A percentile compares a stretch with the other conserved stretches of the same genome.
Conservation (phyloP, 2,329 filamentous ascomycete genomes). For the Talaromyces sp. region DNA sequence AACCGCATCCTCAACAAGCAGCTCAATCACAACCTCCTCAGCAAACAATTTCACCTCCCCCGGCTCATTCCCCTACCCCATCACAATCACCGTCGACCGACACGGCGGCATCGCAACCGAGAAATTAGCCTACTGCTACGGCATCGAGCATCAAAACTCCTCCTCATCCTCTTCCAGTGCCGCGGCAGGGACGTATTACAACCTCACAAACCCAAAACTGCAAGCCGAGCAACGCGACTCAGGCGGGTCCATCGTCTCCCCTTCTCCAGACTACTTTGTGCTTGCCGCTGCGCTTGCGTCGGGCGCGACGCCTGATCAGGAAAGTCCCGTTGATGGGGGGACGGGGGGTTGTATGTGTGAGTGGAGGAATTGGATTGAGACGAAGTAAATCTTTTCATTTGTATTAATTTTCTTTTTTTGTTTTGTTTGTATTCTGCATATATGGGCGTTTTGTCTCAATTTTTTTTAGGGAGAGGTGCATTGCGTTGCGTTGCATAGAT, state of each 20-base stretch:
- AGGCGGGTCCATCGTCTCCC: constrained; percentile 52
- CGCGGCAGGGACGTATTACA: constrained; percentile 47
- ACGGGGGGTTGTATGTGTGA: constrained; percentile 44
- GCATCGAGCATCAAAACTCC: constrained; percentile 46
- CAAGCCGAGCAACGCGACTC: constrained; percentile 52
- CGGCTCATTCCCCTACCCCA: constrained; percentile 60
- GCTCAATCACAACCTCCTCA: constrained; percentile 21
- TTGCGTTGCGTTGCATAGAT: not conserved
- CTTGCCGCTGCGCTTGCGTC: constrained; percentile 4
- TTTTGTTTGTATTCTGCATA: not conserved
- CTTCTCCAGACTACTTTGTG: constrained; percentile 46
- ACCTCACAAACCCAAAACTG: constrained; percentile 45
- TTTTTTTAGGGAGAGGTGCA: not conserved
- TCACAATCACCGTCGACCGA: constrained; percentile 59
- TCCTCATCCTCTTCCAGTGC: constrained; percentile 39
- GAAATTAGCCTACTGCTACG: constrained; percentile 62
- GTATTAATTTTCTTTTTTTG: not conserved
- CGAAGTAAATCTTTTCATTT: not conserved
- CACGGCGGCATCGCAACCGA: constrained; percentile 54
- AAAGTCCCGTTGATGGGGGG: constrained; percentile 53
- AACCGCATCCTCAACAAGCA: constrained; percentile 20
- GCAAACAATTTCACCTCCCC: constrained; percentile 50
- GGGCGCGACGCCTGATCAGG: constrained; percentile 3
- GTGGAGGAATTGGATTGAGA: constrained; percentile 19
- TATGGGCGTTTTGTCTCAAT: not conserved